Evolutionary conservation across 2,329 filamentous ascomycete species (phyloP), one percentile per base, ranked within the genome.

Genomic region (Phoma sp.): DNA sequence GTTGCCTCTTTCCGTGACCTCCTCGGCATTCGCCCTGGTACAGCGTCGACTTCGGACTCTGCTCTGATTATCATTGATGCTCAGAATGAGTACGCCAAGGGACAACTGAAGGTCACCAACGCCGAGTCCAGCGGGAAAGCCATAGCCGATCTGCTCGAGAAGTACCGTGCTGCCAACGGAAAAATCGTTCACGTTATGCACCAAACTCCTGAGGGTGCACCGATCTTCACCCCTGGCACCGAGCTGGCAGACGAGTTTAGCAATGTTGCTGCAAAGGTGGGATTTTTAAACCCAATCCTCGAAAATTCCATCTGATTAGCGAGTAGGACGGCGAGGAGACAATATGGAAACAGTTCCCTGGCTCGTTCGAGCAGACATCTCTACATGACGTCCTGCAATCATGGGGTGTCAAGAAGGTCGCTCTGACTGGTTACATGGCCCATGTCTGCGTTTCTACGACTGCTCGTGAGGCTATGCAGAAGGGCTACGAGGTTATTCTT

Each of bases 41-140:
- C 81, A 0, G 86, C 86, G 7, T 82, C 83, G 0, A 75, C 81
- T 0, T 69, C 73, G 36, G 85, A 89, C 74, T 85, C 82, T 58
- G 81, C 82, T 2, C 79, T 90, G 37, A 73, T 90, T 63, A 88
- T 90, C 72, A 86, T 89, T 66, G 87, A 90, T 67, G 87, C 87
- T 1, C 87, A 90, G 65, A 89, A 89, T 66, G 87, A 90, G 73
- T 89, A 87, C 58, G 82, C 83, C 10, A 73, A 78, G 2, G 87
- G 87, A 39, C 75, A 80, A 4, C 80, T 90, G 1, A 78, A 81
- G 18, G 83, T 86, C 28, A 74, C 78, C 33, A 80, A 87, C 55
- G 79, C 87, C 1, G 65, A 76, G 0, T 57, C 76, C 4, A 84
- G 83, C 5, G 81, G 86, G 56, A 79, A 80, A 26, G 83, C 77